Conservation (phyloP, 2,329 filamentous ascomycete species). For the Biscogniauxia marginata region DNA sequence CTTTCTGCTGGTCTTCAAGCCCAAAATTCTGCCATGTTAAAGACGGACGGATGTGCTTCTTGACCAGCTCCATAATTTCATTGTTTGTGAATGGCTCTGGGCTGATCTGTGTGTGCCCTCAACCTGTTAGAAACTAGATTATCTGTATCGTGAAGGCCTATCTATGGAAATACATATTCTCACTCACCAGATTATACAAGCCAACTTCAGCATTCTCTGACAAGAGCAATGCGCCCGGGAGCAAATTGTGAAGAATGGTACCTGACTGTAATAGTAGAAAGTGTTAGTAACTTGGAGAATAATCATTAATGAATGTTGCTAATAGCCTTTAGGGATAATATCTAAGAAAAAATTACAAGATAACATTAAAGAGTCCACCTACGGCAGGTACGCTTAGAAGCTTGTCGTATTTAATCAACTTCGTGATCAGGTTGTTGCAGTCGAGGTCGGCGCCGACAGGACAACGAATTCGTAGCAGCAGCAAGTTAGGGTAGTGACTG, state of each 20-base stretch:
- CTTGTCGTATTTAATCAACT: conserved; percentile 6
- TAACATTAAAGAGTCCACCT: neutral
- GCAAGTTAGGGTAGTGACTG: conserved; percentile 10
- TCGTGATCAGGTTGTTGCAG: conserved; percentile 4
- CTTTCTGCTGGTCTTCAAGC: conserved; percentile 6
- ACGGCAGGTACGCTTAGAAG: conserved; percentile 1
- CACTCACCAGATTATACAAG: conserved; percentile 9
- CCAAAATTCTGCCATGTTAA: conserved; percentile 10
- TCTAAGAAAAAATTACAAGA: neutral
- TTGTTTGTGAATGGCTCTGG: conserved; percentile 3
- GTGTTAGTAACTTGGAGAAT: too few species aligned
- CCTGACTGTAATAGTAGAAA: neutral
- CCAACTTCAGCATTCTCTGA: conserved; percentile 7
- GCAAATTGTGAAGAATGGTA: conserved; percentile 6
- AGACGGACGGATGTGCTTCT: conserved; percentile 8
- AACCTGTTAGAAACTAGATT: too few species aligned
- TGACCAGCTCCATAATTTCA: conserved; percentile 12
- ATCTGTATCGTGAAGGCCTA: too few species aligned
- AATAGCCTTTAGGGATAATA: too few species aligned
- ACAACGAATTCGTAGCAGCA: conserved; percentile 6
- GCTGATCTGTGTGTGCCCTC: conserved; percentile 7
- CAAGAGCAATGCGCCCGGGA: conserved; percentile 9
- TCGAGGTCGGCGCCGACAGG: conserved; percentile 9
- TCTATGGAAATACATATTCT: too few species aligned
- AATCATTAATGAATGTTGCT: too few species aligned